phyloP scores from a whole-genome alignment of 495 filamentous ascomycete species.

The Penicillium taxi region DNA sequence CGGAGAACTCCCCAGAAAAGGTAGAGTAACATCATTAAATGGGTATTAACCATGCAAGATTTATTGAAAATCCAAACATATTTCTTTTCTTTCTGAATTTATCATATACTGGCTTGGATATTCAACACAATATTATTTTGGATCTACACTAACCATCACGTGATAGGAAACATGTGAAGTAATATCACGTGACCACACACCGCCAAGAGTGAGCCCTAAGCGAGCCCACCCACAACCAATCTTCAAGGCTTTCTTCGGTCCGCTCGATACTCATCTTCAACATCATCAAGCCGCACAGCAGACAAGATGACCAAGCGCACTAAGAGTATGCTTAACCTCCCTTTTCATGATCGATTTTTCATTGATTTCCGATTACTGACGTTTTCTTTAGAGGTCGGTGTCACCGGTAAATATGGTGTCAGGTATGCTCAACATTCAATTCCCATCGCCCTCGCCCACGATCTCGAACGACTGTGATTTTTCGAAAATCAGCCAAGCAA shows the following conservation, averaged over 20 bases:
- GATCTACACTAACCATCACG: slow-evolving; percentile 15
- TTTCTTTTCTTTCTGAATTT: too few species aligned
- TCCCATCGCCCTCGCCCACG: slow-evolving; percentile 15
- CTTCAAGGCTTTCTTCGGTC: slow-evolving; percentile 34
- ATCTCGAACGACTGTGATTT: slow-evolving; percentile 18
- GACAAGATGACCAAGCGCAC: slow-evolving; percentile 92
- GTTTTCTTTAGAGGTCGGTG: slow-evolving; percentile 64
- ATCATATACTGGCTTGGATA: too few species aligned
- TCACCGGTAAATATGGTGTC: slow-evolving; percentile 64
- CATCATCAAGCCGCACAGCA: slow-evolving; percentile 34
- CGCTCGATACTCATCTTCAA: slow-evolving; percentile 39
- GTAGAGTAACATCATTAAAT: too few species aligned
- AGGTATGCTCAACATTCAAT: slow-evolving; percentile 46
- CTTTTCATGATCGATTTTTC: slow-evolving; percentile 1
- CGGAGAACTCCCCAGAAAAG: too few species aligned
- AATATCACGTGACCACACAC: slow-evolving; percentile 20
- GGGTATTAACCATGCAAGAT: too few species aligned
- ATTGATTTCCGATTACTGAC: slow-evolving; percentile 26
- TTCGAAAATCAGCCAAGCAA: slow-evolving; percentile 13
- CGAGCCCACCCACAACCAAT: slow-evolving; percentile 44
- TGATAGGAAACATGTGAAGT: slow-evolving; percentile 12
- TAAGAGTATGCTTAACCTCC: slow-evolving; percentile 54
- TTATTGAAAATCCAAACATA: too few species aligned
- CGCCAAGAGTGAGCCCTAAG: slow-evolving; percentile 35
- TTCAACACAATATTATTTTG: too few species aligned